phyloP scores from a whole-genome alignment of 2,329 filamentous ascomycete genomes.

The Colletotrichum spinosum region DNA sequence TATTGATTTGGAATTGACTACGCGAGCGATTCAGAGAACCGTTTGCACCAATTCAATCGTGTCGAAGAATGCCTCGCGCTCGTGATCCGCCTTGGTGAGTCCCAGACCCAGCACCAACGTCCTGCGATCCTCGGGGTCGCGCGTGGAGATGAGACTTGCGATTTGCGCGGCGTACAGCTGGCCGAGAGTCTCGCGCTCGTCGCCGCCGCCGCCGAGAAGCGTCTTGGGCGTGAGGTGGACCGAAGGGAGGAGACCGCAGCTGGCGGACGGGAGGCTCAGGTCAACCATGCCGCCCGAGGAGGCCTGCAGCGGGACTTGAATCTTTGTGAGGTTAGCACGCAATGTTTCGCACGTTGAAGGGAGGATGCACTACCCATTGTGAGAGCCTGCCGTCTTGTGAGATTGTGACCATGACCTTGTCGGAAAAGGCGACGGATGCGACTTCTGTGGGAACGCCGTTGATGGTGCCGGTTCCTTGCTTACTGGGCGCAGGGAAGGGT shows the following conservation, averaged over 20 bases:
- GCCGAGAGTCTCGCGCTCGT: conserved; percentile 83
- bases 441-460: conserved; percentile 79
- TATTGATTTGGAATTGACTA: too few species aligned
- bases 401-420: conserved; percentile 92
- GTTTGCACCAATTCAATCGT: conserved; percentile 72
- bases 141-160: conserved; percentile 80
- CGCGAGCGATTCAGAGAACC: conserved; percentile 55
- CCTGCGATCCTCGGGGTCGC: conserved; percentile 72
- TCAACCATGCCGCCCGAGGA: conserved; percentile 74
- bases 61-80: conserved; percentile 72
- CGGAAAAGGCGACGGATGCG: conserved; percentile 79
- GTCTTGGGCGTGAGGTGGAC: conserved; percentile 88
- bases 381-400: conserved; percentile 86
- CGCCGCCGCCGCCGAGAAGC: conserved; percentile 83
- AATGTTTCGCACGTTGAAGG: conserved; percentile 27
- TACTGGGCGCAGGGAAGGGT: conserved; percentile 77
- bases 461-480: conserved; percentile 70
- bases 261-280: conserved; percentile 63
- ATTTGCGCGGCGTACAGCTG: conserved; percentile 93
- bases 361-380: conserved; percentile 79
- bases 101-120: conserved; percentile 73
- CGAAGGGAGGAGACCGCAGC: conserved; percentile 73
- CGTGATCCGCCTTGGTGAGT: conserved; percentile 60
- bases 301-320: conserved; percentile 82
- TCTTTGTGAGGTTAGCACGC: conserved; percentile 54